phyloP scores from a whole-genome alignment of 2,329 filamentous ascomycete species.

The Epichloe gansuensis region DNA sequence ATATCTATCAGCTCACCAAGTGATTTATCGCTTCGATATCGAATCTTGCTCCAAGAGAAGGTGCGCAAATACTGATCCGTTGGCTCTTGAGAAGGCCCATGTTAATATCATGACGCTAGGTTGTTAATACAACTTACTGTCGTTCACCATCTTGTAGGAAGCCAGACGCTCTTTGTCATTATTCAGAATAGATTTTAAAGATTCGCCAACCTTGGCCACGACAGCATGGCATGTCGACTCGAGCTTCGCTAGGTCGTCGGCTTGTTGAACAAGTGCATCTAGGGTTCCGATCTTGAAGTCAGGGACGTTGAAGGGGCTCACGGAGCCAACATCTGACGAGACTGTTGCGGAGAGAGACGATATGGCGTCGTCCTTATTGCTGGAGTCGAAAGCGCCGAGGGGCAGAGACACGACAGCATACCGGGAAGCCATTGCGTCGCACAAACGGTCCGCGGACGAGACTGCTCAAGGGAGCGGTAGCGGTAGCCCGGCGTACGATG shows the following conservation, averaged over 20 bases:
- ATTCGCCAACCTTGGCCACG: slow-evolving; percentile 78
- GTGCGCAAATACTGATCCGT: slow-evolving; percentile 82
- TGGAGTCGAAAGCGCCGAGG: slow-evolving; percentile 69
- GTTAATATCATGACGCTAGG: not conserved
- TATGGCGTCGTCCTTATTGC: slow-evolving; percentile 70
- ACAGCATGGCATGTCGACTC: slow-evolving; percentile 67
- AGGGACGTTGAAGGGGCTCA: slow-evolving; percentile 69
- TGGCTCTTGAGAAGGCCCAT: slow-evolving; percentile 51
- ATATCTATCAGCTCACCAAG: slow-evolving; percentile 76
- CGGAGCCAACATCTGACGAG: slow-evolving; percentile 59
- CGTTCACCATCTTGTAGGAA: slow-evolving; percentile 85
- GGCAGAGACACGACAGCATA: slow-evolving; percentile 89
- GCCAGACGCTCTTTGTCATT: slow-evolving; percentile 71
- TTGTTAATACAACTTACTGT: slow-evolving; percentile 48
- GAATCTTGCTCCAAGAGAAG: slow-evolving; percentile 96
- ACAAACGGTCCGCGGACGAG: not conserved
- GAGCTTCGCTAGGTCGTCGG: slow-evolving; percentile 86
- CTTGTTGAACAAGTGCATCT: slow-evolving; percentile 89
- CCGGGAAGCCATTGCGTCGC: slow-evolving; percentile 37
- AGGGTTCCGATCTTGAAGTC: slow-evolving; percentile 97
- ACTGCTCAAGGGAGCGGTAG: not conserved
- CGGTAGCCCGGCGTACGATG: not conserved
- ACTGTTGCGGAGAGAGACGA: slow-evolving; percentile 61
- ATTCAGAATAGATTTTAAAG: slow-evolving; percentile 68
- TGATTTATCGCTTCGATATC: slow-evolving; percentile 86